Percentiles rank a stretch among this genome's conserved stretches.
Evolutionary conservation across 1,284 basidiomycete species (phyloP).

Genomic region (Naganishia albida): DNA sequence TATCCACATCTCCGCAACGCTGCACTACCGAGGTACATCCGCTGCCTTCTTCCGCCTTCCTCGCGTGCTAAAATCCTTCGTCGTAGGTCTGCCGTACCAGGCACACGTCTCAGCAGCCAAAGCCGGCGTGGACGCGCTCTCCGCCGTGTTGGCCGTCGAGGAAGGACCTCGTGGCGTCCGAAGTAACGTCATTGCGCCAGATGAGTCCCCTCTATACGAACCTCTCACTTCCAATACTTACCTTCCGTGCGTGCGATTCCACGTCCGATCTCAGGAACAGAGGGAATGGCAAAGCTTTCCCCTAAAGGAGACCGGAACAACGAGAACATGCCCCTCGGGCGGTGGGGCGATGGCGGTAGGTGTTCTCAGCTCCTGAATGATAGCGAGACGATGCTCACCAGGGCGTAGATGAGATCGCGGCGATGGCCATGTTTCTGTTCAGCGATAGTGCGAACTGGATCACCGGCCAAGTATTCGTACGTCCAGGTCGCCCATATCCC

Average conservation of each 20-base stretch:
- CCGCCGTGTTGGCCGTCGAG: conserved; percentile 81
- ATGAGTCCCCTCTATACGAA: conserved; percentile 40
- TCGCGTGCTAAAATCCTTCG: conserved; percentile 7
- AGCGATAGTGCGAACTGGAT: conserved; percentile 81
- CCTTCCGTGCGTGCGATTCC: background rate
- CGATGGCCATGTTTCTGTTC: conserved; percentile 81
- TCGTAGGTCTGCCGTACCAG: conserved; percentile 74
- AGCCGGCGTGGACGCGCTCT: conserved; percentile 87
- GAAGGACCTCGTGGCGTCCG: conserved; percentile 93
- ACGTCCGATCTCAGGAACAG: conserved; percentile 75
- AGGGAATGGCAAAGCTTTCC: conserved; percentile 75
- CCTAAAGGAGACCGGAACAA: conserved; percentile 54
- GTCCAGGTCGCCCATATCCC: conserved; percentile 27
- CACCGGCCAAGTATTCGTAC: conserved; percentile 63
- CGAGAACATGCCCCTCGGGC: conserved; percentile 61
- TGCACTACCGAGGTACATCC: conserved; percentile 78
- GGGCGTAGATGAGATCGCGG: conserved; percentile 67
- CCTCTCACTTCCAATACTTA: conserved; percentile 8
- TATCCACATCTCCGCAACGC: conserved; percentile 85
- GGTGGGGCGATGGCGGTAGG: conserved; percentile 62
- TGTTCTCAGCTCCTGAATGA: conserved; percentile 1
- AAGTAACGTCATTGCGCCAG: conserved; percentile 88
- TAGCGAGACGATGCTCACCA: background rate
- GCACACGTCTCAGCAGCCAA: conserved; percentile 93
- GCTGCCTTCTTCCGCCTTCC: background rate